These are phyloP conservation scores for Zopfia rhizophila DNA, from an alignment of 2,329 filamentous ascomycete species.

Conservation along the genomic window DNA sequence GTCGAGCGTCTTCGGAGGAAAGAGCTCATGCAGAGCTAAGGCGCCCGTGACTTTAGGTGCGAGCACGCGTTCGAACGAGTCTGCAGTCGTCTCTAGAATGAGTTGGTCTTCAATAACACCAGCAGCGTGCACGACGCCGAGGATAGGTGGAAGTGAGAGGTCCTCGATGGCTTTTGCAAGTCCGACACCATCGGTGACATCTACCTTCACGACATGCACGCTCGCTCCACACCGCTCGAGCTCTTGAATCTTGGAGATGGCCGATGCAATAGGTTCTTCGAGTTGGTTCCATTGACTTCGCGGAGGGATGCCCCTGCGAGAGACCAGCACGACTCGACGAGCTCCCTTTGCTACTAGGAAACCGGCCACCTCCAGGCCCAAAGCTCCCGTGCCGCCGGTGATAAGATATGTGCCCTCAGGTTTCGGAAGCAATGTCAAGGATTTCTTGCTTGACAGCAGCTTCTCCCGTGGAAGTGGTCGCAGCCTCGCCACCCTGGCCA, in stretches of 20 bases:
- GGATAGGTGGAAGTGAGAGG: conserved; percentile 52
- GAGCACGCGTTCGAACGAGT: conserved; percentile 46
- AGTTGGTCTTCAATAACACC: conserved; percentile 53
- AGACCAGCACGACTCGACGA: conserved; percentile 54
- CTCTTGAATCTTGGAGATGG: conserved; percentile 24
- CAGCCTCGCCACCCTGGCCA: conserved; percentile 47
- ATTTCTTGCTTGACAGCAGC: conserved; percentile 9
- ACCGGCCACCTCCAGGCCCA: conserved; percentile 52
- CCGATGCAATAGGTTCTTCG: conserved; percentile 16
- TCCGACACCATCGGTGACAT: conserved; percentile 48
- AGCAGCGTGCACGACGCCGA: conserved; percentile 56
- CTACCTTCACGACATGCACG: conserved; percentile 45
- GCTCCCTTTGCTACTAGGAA: conserved; percentile 55
- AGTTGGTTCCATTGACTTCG: conserved; percentile 41
- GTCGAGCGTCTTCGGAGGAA: conserved; percentile 39
- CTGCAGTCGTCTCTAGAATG: conserved; percentile 42
- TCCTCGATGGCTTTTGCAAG: conserved; percentile 45
- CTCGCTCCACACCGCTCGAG: conserved; percentile 40
- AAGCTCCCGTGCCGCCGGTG: conserved; percentile 54
- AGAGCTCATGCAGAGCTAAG: conserved; percentile 35
- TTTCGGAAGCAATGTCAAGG: conserved; percentile 29
- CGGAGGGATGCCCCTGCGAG: conserved; percentile 50
- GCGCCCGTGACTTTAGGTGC: conserved; percentile 43
- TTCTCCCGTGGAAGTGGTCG: conserved; percentile 35
- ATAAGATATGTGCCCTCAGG: conserved; percentile 57